These are phyloP conservation scores for Cercophora samala DNA, from an alignment of 495 filamentous ascomycete genomes.

Conservation along the genomic window DNA sequence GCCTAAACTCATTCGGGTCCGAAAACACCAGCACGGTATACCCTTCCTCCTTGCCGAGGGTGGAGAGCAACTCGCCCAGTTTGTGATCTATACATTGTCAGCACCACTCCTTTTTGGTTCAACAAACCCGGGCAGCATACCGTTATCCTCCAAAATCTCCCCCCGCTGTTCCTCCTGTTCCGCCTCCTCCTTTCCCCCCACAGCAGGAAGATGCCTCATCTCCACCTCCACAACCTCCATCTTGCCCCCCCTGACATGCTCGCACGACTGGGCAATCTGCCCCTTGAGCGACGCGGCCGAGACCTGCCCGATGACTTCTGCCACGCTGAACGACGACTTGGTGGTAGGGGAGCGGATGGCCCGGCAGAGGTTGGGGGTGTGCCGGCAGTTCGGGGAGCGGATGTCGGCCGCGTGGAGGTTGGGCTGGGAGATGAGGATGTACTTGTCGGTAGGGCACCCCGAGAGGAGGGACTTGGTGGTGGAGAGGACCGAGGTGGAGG, in stretches of 20 bases:
- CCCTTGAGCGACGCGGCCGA: conserved; percentile 40
- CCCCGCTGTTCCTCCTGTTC: conserved; percentile 48
- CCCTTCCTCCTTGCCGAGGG: conserved; percentile 31
- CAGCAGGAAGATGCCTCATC: conserved; percentile 43
- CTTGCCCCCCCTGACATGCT: conserved; percentile 31
- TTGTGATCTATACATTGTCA: conserved; percentile 38
- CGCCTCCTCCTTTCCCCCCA: conserved; percentile 42
- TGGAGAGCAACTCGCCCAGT: conserved; percentile 37
- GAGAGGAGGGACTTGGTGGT: conserved; percentile 50
- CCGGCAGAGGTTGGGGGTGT: conserved; percentile 33
- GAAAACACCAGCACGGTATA: conserved; percentile 50
- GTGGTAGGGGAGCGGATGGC: conserved; percentile 24
- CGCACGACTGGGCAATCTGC: conserved; percentile 33
- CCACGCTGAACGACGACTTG: conserved; percentile 40
- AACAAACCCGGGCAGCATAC: conserved; percentile 45
- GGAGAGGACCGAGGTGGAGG: conserved; percentile 38
- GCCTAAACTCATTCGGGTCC: conserved; percentile 37
- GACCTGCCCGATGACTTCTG: conserved; percentile 62
- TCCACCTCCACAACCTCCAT: conserved; percentile 49
- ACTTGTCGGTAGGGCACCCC: conserved; percentile 69
- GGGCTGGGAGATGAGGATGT: conserved; percentile 78
- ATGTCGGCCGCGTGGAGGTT: conserved; percentile 67
- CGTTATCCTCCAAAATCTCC: conserved; percentile 58
- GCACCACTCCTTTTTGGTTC: not conserved
- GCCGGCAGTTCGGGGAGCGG: conserved; percentile 28